A percentile compares a stretch with the other conserved stretches of the same genome.
Conservation (phyloP, 768 basidiomycete genomes). For the Thelephora aurantiotincta region DNA sequence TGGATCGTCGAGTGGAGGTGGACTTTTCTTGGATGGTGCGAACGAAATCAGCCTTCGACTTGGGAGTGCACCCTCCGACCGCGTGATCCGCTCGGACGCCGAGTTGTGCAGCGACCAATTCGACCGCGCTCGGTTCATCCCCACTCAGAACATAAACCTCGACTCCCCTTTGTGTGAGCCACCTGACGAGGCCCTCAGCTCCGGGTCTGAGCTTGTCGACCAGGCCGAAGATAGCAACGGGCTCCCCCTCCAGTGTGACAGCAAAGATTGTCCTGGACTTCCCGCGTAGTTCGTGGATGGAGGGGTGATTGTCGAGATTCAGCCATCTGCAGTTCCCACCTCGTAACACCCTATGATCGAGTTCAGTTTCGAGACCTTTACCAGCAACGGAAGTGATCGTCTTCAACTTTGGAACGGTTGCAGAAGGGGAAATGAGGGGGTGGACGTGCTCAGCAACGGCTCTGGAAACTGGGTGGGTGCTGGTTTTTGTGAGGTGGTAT, state of each 20-base stretch:
- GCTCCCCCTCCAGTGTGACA: conserved; percentile 15
- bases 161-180: conserved; percentile 21
- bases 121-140: conserved; percentile 30
- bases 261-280: conserved; percentile 21
- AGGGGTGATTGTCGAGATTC: conserved; percentile 13
- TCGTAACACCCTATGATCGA: conserved; percentile 17
- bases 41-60: conserved; percentile 23
- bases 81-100: conserved; percentile 23
- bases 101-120: conserved; percentile 24
- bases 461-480: conserved; percentile 22
- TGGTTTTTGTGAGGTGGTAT: conserved; percentile 18
- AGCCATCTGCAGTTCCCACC: conserved; percentile 25
- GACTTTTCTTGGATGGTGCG: too few species aligned
- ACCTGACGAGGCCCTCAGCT: conserved; percentile 20
- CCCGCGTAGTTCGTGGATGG: conserved; percentile 18
- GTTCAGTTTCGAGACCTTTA: conserved; percentile 21
- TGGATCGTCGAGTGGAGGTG: background rate
- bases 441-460: conserved; percentile 19
- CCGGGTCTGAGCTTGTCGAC: conserved; percentile 32
- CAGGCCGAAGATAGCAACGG: conserved; percentile 23
- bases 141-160: conserved; percentile 35
- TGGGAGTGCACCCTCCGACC: conserved; percentile 29
- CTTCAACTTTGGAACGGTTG: conserved; percentile 3
- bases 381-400: conserved; percentile 19
- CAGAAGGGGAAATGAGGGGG: background rate